A percentile compares a stretch with the other conserved stretches of the same genome.
phyloP scores from a whole-genome alignment of 2,329 filamentous ascomycete species.

The Trichophyton mentagrophytes region DNA sequence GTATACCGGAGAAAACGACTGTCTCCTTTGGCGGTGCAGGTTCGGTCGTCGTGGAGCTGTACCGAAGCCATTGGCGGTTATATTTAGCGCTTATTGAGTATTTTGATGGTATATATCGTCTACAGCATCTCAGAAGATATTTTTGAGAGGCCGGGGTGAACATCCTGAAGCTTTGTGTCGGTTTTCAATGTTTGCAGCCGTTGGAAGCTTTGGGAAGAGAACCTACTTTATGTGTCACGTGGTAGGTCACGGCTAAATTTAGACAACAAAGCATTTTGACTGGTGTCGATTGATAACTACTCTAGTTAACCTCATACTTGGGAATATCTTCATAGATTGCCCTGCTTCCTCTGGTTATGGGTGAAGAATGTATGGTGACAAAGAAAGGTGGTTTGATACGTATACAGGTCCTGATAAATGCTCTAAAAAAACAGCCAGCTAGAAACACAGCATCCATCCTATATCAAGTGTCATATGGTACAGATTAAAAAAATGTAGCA shows the following conservation, averaged over 20 bases:
- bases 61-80: constrained; percentile 9
- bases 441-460: background rate
- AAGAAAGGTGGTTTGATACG: background rate
- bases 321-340: no score
- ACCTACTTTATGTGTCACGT: background rate
- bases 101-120: background rate
- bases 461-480: constrained; percentile 5
- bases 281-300: no score
- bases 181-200: background rate
- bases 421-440: background rate
- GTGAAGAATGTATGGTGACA: background rate
- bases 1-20: constrained; percentile 87
- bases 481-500: background rate
- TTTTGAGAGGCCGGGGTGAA: background rate
- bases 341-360: no score
- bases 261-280: background rate
- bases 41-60: constrained; percentile 7
- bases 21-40: constrained; percentile 16
- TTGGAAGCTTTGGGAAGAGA: background rate
- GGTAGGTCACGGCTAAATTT: background rate
- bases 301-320: no score
- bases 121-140: background rate
- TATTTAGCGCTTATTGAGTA: background rate
- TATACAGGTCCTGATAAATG: constrained; percentile 1
- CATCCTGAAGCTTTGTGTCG: background rate